These are phyloP conservation scores for Clonostachys sp. DNA, from an alignment of 2,329 filamentous ascomycete species.

Conservation along the genomic window DNA sequence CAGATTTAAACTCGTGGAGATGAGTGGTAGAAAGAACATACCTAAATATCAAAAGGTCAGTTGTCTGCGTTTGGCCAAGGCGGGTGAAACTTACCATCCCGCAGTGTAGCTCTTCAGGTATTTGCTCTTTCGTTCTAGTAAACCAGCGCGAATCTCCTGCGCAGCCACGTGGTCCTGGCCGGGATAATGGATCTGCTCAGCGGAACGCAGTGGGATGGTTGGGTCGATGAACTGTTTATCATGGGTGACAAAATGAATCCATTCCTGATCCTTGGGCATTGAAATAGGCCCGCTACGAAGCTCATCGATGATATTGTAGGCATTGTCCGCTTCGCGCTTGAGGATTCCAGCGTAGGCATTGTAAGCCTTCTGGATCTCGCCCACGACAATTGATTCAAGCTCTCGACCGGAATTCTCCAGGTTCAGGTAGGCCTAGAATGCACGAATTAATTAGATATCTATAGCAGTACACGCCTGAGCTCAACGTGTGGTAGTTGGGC, in stretches of 20 bases:
- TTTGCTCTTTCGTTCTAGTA: slow-evolving; percentile 97
- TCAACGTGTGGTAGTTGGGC: slow-evolving; percentile 14
- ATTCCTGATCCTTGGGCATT: slow-evolving; percentile 94
- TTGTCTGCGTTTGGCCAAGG: neutral
- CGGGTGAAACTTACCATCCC: slow-evolving; percentile 65
- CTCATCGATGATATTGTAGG: slow-evolving; percentile 72
- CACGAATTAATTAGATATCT: slow-evolving; percentile 1
- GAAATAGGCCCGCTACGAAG: slow-evolving; percentile 79
- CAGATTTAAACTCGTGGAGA: slow-evolving; percentile 98
- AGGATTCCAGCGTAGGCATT: slow-evolving; percentile 89
- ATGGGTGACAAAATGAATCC: slow-evolving; percentile 74
- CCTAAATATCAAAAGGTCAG: slow-evolving; percentile 40
- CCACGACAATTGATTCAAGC: slow-evolving; percentile 92
- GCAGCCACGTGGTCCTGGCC: slow-evolving; percentile 80
- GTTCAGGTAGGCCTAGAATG: slow-evolving; percentile 77
- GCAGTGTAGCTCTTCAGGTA: slow-evolving; percentile 97
- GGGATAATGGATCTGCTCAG: slow-evolving; percentile 85
- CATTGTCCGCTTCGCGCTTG: slow-evolving; percentile 83
- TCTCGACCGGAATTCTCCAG: slow-evolving; percentile 91
- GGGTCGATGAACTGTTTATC: slow-evolving; percentile 89
- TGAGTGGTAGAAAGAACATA: slow-evolving; percentile 96
- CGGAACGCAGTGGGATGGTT: slow-evolving; percentile 67
- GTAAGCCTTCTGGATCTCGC: slow-evolving; percentile 97
- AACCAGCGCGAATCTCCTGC: slow-evolving; percentile 81
- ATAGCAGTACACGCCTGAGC: neutral